Evolutionary conservation across 306 rosid genomes (phyloP).

Genomic region (Ormosia emarginata): DNA sequence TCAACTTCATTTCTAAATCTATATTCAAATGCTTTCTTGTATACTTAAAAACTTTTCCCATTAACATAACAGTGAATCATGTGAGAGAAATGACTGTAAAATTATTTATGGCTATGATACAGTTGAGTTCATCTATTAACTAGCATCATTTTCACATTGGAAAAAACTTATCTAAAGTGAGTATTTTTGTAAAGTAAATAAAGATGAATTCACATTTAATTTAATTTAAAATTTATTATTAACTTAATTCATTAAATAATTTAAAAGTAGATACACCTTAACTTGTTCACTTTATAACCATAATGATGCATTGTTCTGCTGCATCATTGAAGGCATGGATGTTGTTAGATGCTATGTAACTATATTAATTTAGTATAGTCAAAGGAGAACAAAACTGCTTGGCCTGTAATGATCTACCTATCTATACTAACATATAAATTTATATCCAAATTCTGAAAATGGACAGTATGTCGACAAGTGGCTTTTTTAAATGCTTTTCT

Average conservation of each 20-base stretch:
- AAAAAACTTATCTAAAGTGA: no score
- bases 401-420: not conserved
- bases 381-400: not conserved
- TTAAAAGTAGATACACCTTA: no score
- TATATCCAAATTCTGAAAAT: not conserved
- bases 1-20: not conserved
- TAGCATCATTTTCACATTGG: no score
- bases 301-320: not conserved
- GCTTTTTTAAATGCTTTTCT: not conserved
- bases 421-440: not conserved
- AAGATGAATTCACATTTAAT: no score
- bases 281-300: not conserved
- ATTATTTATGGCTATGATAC: not conserved
- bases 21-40: not conserved
- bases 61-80: not conserved
- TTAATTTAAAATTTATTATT: no score
- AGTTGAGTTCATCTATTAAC: not conserved
- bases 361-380: not conserved
- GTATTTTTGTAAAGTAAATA: no score
- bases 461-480: not conserved
- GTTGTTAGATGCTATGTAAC: not conserved
- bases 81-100: not conserved
- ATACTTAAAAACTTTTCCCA: not conserved
- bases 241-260: no score
- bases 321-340: not conserved